Base-by-base conservation (phyloP, 208 protist species). In the Leishmania turanica region DNA sequence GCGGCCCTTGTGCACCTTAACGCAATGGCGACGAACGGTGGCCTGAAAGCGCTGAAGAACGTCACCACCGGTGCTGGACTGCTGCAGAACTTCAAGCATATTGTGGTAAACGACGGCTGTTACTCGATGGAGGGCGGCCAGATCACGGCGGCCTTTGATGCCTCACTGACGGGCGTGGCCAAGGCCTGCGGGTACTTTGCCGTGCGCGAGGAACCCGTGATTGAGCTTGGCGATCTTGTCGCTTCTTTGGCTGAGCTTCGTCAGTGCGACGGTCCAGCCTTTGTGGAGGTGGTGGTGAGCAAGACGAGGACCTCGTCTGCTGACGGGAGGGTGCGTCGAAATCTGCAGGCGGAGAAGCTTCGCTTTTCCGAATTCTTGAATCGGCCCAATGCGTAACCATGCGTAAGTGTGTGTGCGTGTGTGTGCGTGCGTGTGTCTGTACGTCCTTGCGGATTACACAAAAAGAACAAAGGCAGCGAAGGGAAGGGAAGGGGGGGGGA, bases 31-130 rank as follows among this genome's bases (percentile, higher is more conserved):
- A 90, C 75, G 68, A 49, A 82, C 70, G 93, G 92, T 40, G 79
- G 84, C 15, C 51, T 84, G 13, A 81, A 82, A 27, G 85, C 88
- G 11, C 31, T 81, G 21, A 79, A 87, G 54, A 56, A 80, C 56
- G 64, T 79, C 51, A 65, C 47, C 37, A 83, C 73, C 3, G 80
- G 83, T 21, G 64, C 60, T 2, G 85, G 82, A 19, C 83, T 87
- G 73, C 84, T 96, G 74, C 72, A 79, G 17, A 98, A 98, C 77
- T 82, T 93, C 56, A 95, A 93, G 78, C 95, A 98, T 83, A 81
- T 98, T 34, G 85, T 98, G 9, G 76, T 98, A 1, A 98, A 96
- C 85, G 95, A 96, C 81, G 96, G 93, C 68, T 91, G 86, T 3
- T 93, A 98, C 83, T 90, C 96, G 75, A 89, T 87, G 68, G 93